A percentile compares a stretch with the other conserved stretches of the same genome.
These are phyloP conservation scores for Gossypium trilobum DNA, from an alignment of 441 rosid species.

Conservation along the genomic window DNA sequence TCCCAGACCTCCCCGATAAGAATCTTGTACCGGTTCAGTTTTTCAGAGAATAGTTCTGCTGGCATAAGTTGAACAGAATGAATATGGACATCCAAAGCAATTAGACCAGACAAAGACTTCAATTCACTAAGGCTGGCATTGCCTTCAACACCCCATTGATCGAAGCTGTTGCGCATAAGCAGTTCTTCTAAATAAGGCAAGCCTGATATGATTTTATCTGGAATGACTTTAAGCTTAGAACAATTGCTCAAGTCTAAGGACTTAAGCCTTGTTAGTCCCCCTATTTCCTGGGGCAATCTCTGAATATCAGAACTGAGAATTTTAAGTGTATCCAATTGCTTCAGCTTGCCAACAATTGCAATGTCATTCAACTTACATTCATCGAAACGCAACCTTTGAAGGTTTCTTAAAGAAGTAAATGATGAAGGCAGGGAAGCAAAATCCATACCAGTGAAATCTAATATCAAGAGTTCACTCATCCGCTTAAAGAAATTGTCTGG, in stretches of 20 bases:
- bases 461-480: slow-evolving; percentile 15
- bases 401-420: slow-evolving; percentile 14
- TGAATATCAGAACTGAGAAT: slow-evolving; percentile 7
- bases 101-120: slow-evolving; percentile 11
- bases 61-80: slow-evolving; percentile 12
- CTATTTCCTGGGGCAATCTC: slow-evolving; percentile 3
- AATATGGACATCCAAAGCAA: slow-evolving; percentile 11
- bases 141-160: slow-evolving; percentile 12
- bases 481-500: slow-evolving; percentile 15
- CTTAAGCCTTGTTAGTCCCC: slow-evolving; percentile 5
- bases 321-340: slow-evolving; percentile 13
- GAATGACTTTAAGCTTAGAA: background rate
- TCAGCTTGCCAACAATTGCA: slow-evolving; percentile 13
- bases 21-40: slow-evolving; percentile 16
- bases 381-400: slow-evolving; percentile 25
- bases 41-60: background rate
- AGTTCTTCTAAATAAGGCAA: slow-evolving; percentile 19
- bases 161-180: slow-evolving; percentile 10
- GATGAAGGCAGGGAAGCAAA: slow-evolving; percentile 22
- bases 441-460: slow-evolving; percentile 17
- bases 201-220: background rate
- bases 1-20: slow-evolving; percentile 20
- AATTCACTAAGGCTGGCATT: slow-evolving; percentile 20
- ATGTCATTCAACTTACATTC: slow-evolving; percentile 11
- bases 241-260: slow-evolving; percentile 13